Evolutionary conservation across 2,329 filamentous ascomycete species (phyloP), one percentile per base, ranked within the genome.

Genomic region (Bipolaris gigantea): DNA sequence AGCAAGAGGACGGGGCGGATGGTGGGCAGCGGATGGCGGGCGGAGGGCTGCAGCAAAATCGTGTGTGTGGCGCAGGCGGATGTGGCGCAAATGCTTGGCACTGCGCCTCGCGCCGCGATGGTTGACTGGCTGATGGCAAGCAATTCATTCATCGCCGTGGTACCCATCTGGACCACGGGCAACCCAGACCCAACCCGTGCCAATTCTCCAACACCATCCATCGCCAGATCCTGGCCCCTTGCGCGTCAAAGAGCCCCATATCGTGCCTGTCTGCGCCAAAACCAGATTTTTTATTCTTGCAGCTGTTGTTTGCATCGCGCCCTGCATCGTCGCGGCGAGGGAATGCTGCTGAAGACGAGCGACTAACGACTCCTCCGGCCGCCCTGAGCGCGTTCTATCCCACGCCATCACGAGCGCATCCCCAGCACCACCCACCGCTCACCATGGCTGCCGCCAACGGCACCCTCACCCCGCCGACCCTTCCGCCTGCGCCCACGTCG

Each of bases 371-470:
- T 50, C 63, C 64, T 55, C 36, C 55, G 62, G 58, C 62, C 51
- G 62, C 63, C 64, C 61, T 62, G 64, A 70, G 68, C 71, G 71
- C 71, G 71, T 73, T 66, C 55, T 61, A 61, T 65, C 50, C 64
- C 18, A 64, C 63, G 55, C 47, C 66, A 70, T 64, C 71, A 59
- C 63, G 65, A 64, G 62, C 65, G 65, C 67, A 69, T 69, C 67
- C 63, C 65, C 60, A 64, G 64, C 60, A 55, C 55, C 60, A 58
- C 62, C 61, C 63, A 52, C 63, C 65, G 60, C 57, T 65, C 59
- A 67, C 59, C 63, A 71, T 73, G 62, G 63, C 71, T 60, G 61
- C 66, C 60, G 61, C 67, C 61, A 74, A 74, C 69, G 72, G 70
- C 62, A 63, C 66, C 59, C 64, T 73, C 53, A 67, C 70, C 52